Evolutionary conservation across 192 early-diverging fungal genomes (phyloP).

Genomic region (Allomyces macrogynus): DNA sequence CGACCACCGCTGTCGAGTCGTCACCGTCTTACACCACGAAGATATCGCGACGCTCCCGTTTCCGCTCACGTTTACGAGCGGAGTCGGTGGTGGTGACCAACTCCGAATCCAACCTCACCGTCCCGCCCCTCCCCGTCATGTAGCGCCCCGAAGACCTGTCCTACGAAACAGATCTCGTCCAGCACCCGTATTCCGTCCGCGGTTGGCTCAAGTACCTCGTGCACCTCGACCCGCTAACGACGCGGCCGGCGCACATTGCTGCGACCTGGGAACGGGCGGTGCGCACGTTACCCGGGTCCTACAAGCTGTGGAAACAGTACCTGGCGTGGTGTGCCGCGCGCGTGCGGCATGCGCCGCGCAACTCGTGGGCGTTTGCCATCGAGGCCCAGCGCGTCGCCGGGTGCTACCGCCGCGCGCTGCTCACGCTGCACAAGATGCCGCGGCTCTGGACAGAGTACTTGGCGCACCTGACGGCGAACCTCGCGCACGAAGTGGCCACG

Average conservation of each 20-base stretch:
- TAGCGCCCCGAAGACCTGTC: constrained; percentile 22
- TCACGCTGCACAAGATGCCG: constrained; percentile 92
- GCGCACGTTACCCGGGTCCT: constrained; percentile 69
- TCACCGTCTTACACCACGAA: too few relatives aligned
- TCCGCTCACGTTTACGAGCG: too few relatives aligned
- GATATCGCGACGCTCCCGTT: too few relatives aligned
- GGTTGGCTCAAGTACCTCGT: constrained; percentile 80
- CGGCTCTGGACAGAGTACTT: constrained; percentile 74
- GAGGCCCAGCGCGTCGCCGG: constrained; percentile 45
- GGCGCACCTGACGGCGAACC: constrained; percentile 41
- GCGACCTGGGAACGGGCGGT: constrained; percentile 79
- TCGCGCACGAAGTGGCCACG: constrained; percentile 31
- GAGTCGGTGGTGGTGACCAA: too few relatives aligned
- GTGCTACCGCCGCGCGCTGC: constrained; percentile 70
- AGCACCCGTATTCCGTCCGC: constrained; percentile 45
- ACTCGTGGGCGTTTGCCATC: constrained; percentile 27
- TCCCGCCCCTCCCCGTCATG: not conserved
- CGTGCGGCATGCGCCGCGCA: constrained; percentile 15
- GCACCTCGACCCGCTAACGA: constrained; percentile 28
- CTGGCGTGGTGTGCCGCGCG: constrained; percentile 38
- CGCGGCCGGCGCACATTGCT: constrained; percentile 14
- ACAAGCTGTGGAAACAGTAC: constrained; percentile 88
- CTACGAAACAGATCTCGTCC: constrained; percentile 48
- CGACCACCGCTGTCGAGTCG: too few relatives aligned
- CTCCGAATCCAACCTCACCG: too few relatives aligned